Percentiles rank a stretch among this genome's conserved stretches.
These are phyloP conservation scores for Hericium alpestre DNA, from an alignment of 768 basidiomycete genomes.

Conservation along the genomic window DNA sequence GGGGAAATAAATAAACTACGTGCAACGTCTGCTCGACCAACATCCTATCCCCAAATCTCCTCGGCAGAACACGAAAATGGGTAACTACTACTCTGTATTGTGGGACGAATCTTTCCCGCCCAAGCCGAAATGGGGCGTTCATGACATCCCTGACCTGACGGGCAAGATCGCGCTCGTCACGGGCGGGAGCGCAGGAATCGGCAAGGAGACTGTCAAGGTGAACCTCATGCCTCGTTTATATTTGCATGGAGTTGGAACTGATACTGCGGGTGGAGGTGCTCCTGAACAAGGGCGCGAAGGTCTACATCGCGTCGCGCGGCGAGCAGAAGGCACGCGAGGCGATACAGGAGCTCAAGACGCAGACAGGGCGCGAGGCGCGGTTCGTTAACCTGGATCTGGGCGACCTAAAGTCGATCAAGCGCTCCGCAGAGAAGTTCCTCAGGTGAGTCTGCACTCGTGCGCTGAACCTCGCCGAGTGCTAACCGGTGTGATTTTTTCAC, in stretches of 20 bases:
- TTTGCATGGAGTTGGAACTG: too few species aligned
- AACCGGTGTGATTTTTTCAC: neutral
- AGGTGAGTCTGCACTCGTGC: slow-evolving; percentile 10
- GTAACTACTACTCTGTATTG: neutral
- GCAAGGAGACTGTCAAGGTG: slow-evolving; percentile 13
- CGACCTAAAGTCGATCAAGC: slow-evolving; percentile 25
- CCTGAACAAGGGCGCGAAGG: slow-evolving; percentile 47
- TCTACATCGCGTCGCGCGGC: slow-evolving; percentile 45
- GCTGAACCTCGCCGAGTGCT: neutral
- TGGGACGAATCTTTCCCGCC: slow-evolving; percentile 10
- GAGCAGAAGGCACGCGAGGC: slow-evolving; percentile 33
- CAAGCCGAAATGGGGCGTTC: slow-evolving; percentile 19
- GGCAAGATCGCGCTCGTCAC: slow-evolving; percentile 31
- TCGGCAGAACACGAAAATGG: too few species aligned
- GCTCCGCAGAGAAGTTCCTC: slow-evolving; percentile 28
- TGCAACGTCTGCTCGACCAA: too few species aligned
- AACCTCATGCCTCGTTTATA: neutral
- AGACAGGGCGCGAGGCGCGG: slow-evolving; percentile 29
- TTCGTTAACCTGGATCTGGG: slow-evolving; percentile 34
- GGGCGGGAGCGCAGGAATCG: slow-evolving; percentile 14
- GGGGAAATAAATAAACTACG: too few species aligned
- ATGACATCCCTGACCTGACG: slow-evolving; percentile 32
- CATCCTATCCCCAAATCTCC: too few species aligned
- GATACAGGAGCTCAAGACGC: slow-evolving; percentile 37
- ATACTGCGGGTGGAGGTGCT: slow-evolving; percentile 27